Evolutionary conservation across 2,329 filamentous ascomycete species (phyloP), one percentile per base, ranked within the genome.

Genomic region (Aspergillus sergii): DNA sequence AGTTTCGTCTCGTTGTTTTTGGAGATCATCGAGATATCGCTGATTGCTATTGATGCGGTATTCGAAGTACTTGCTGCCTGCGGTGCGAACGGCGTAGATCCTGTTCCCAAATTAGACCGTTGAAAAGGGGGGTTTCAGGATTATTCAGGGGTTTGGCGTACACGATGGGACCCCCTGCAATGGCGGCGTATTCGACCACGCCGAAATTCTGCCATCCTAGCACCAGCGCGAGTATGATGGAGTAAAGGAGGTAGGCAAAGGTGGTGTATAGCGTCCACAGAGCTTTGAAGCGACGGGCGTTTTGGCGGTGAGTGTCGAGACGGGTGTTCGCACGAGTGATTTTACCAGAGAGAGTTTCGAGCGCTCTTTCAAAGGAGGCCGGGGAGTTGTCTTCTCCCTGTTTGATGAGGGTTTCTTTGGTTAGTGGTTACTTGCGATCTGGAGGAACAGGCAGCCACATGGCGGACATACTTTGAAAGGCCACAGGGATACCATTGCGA

Each of bases 241-340:
- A 86, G 71, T 93, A 94, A 54, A 98, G 87, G 4, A 97, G 89
- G 78, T 98, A 99, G 57, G 90, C 92, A 72, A 99, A 94, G 61
- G 89, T 89, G 3, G 94, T 89, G 76, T 98, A 99, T 16, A 99
- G 86, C 0, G 93, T 97, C 88, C 89, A 93, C 60, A 98, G 86
- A 43, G 93, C 92, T 70, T 91, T 94, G 71, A 90, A 86, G 63
- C 94, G 90, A 62, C 94, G 88, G 57, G 91, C 88, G 65, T 86
- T 87, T 69, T 90, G 85, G 54, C 92, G 88, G 45, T 91, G 84
- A 48, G 83, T 83, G 72, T 97, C 93, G 68, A 97, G 89, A 58
- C 85, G 87, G 48, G 89, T 82, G 71, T 91, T 91, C 2, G 90
- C 88, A 66, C 88, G 86, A 46, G 89, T 84, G 77, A 99, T 97